Percentiles rank a stretch among this genome's conserved stretches.
These are phyloP conservation scores for Lavandula angustifolia DNA, from an alignment of 257 asterid genomes.

Conservation along the genomic window DNA sequence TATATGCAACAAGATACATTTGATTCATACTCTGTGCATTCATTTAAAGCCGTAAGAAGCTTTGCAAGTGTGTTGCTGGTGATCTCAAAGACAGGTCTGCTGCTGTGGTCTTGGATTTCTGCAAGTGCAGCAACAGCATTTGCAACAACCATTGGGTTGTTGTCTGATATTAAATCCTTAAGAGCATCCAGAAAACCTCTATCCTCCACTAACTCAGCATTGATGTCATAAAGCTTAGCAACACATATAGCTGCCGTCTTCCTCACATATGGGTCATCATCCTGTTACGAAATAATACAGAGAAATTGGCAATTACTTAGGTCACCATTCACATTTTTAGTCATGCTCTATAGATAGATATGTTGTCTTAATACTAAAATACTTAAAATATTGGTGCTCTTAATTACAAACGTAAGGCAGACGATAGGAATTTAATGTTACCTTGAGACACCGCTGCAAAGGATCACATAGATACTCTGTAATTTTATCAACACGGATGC, in stretches of 20 bases:
- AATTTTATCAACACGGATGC: constrained; percentile 98
- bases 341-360: neutral
- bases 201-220: constrained; percentile 98
- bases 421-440: constrained; percentile 28
- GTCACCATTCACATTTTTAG: constrained; percentile 18
- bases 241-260: constrained; percentile 99
- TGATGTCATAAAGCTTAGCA: constrained; percentile 96
- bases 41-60: constrained; percentile 98
- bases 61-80: constrained; percentile 93
- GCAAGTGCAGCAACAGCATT: constrained; percentile 99
- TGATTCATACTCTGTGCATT: constrained; percentile 90
- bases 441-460: constrained; percentile 98
- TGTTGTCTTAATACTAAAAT: neutral
- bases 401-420: constrained; percentile 27
- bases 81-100: constrained; percentile 87
- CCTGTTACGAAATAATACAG: constrained; percentile 53
- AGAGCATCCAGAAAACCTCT: constrained; percentile 98
- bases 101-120: constrained; percentile 92
- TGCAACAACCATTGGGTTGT: constrained; percentile 99
- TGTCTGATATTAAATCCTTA: constrained; percentile 97
- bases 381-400: constrained; percentile 20
- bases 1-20: constrained; percentile 24
- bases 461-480: constrained; percentile 98
- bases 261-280: constrained; percentile 99
- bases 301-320: constrained; percentile 23